phyloP scores from a whole-genome alignment of 2,329 filamentous ascomycete species.

The Phaeophleospora eucalypticola region DNA sequence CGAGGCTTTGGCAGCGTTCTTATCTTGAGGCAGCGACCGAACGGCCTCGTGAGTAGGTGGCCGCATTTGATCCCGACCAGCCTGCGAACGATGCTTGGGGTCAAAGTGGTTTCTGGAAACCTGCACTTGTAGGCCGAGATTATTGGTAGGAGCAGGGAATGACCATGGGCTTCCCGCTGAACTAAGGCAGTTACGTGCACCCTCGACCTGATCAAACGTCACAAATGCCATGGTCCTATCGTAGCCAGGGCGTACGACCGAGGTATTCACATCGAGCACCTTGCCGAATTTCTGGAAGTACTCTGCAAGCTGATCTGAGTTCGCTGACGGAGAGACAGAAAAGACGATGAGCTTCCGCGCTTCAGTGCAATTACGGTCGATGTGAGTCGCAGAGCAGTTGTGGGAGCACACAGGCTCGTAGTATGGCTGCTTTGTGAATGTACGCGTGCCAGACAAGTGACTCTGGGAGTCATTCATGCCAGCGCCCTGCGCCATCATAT shows the following conservation, averaged over 20 bases:
- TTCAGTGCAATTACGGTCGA: neutral
- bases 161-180: neutral
- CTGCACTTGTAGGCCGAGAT: no score
- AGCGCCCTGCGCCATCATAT: neutral
- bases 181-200: constrained; percentile 1
- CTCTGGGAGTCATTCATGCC: no score
- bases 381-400: neutral
- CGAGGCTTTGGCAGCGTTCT: no score
- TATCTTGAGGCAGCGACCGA: no score
- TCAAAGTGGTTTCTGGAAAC: no score
- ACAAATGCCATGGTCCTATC: neutral
- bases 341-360: constrained; percentile 20
- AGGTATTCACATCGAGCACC: no score
- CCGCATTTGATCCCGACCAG: no score
- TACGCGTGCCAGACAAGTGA: neutral
- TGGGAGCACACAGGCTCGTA: neutral
- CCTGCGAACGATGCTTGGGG: no score
- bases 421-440: neutral
- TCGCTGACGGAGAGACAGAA: neutral
- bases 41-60: no score
- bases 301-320: neutral
- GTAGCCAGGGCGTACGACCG: no score
- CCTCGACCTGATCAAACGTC: neutral
- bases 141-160: neutral
- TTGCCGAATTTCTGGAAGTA: neutral